These are phyloP conservation scores for Bolboschoenoplectus hybrid DNA, from an alignment of 202 grass and related monocot species.

Conservation along the genomic window DNA sequence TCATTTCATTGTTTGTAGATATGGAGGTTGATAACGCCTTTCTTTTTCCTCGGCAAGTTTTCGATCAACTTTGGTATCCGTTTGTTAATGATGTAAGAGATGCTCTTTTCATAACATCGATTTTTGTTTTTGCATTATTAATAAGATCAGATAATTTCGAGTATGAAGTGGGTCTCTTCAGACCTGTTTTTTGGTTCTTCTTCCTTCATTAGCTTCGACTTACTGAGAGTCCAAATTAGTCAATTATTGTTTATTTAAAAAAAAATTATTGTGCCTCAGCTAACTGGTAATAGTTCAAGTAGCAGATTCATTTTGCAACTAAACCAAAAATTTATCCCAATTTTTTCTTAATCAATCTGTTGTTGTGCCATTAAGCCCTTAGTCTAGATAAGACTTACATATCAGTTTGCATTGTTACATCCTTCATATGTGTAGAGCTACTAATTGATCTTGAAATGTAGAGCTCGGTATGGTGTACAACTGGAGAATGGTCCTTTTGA, in stretches of 20 bases:
- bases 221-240: neutral
- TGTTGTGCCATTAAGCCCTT: neutral
- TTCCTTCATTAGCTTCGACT: conserved; percentile 13
- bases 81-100: conserved; percentile 90
- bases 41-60: conserved; percentile 75
- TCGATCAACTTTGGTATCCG: conserved; percentile 94
- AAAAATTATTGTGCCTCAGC: neutral
- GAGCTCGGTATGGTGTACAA: conserved; percentile 92
- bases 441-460: conserved; percentile 48
- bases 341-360: neutral
- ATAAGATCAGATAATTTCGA: neutral
- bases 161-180: neutral
- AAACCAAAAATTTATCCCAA: neutral
- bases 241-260: neutral
- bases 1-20: conserved; percentile 47
- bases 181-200: neutral
- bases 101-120: neutral
- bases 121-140: neutral
- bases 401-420: neutral
- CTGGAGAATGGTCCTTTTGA: conserved; percentile 90
- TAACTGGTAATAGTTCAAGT: neutral
- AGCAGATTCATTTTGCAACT: neutral
- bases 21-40: conserved; percentile 85
- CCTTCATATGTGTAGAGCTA: neutral
- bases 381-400: neutral